Evolutionary conservation across 108 stramenopile genomes (phyloP).

Genomic region (Cyclotella baltica): DNA sequence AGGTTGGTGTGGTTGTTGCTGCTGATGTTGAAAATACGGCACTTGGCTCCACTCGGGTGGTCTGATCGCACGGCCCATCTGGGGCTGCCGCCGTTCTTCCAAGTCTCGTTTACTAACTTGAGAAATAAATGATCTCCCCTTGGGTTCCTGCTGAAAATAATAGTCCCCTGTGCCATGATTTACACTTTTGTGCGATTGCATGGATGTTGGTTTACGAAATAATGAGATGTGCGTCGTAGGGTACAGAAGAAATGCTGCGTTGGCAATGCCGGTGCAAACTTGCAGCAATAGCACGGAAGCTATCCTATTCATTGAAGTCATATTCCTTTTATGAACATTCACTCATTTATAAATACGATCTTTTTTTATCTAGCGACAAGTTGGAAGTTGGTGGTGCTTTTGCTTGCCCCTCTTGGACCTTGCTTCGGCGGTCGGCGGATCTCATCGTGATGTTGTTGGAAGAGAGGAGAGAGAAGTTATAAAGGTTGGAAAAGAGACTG

Average conservation of each 20-base stretch:
- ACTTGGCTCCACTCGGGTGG: background rate
- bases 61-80: background rate
- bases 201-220: background rate
- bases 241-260: background rate
- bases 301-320: no score
- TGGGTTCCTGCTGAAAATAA: slow-evolving; percentile 15
- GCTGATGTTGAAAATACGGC: background rate
- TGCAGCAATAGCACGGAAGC: background rate
- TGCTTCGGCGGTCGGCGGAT: no score
- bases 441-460: no score
- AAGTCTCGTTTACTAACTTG: slow-evolving; percentile 19
- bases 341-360: no score
- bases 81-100: slow-evolving; percentile 19
- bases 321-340: no score
- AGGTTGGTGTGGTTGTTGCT: background rate
- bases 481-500: no score
- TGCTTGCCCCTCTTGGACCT: no score
- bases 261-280: background rate
- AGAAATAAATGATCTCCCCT: slow-evolving; percentile 25
- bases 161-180: slow-evolving; percentile 17
- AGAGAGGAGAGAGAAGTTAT: no score
- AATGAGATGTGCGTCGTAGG: background rate
- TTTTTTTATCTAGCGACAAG: no score
- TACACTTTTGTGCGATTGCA: slow-evolving; percentile 6
- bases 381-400: no score